Conservation (phyloP, 1,284 basidiomycete genomes). For the Tylopilus sp. region DNA sequence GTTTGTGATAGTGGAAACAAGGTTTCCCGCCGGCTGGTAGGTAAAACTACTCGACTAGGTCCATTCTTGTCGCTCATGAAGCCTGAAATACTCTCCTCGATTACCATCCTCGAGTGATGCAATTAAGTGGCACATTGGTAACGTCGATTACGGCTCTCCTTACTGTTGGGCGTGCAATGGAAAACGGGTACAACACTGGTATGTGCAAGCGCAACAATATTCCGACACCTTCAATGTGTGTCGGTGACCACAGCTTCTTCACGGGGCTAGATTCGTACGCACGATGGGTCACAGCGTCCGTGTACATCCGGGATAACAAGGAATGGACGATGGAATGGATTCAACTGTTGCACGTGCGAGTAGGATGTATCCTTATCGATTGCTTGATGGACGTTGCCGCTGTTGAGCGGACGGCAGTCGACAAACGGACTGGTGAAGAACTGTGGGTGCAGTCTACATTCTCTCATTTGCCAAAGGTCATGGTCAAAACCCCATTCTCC, state of each 20-base stretch:
- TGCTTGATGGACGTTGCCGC: conserved; percentile 81
- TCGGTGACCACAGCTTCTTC: conserved; percentile 49
- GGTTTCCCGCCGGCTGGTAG: conserved; percentile 3
- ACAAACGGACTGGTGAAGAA: conserved; percentile 54
- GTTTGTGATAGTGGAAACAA: neutral
- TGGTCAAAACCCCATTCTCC: neutral
- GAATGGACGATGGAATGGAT: conserved; percentile 83
- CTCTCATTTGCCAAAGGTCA: too few relatives aligned
- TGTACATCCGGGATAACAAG: conserved; percentile 61
- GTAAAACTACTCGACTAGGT: conserved; percentile 30
- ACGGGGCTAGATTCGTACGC: conserved; percentile 54
- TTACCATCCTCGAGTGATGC: conserved; percentile 92
- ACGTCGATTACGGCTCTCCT: too few relatives aligned
- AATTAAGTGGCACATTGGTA: conserved; percentile 74
- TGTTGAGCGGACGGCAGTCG: conserved; percentile 59
- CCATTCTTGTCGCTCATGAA: conserved; percentile 51
- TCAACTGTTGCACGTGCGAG: conserved; percentile 67
- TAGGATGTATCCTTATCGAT: conserved; percentile 84
- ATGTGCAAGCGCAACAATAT: conserved; percentile 70
- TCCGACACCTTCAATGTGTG: conserved; percentile 42
- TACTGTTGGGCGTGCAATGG: conserved; percentile 81
- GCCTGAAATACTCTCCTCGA: conserved; percentile 78
- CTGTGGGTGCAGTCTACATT: conserved; percentile 56
- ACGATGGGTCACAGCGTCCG: conserved; percentile 59
- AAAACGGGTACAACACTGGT: conserved; percentile 84